Evolutionary conservation across 805 yeast genomes (phyloP), one percentile per base, ranked within the genome.

Genomic region (Candida glaebosa): DNA sequence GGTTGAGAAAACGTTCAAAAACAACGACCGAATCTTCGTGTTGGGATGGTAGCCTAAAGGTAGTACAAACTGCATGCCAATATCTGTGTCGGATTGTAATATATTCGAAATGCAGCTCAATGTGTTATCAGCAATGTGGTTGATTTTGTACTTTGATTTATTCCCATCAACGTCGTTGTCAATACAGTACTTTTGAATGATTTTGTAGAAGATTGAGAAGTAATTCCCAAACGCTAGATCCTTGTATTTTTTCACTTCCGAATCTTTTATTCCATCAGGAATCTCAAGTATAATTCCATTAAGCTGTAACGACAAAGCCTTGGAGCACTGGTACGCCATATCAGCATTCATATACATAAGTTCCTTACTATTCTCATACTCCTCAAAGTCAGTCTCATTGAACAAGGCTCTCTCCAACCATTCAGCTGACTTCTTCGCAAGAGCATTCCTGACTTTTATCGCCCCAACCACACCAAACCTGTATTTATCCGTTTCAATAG

Each of bases 11-110:
- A 88, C 91, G 43, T 82, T 82, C 53, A 88, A 69, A 54, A 87
- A 86, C 0, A 95, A 79, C 8, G 82, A 67, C 45, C 93, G 67
- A 20, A 87, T 81, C 40, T 79, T 73, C 10, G 65, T 60, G 55
- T 84, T 84, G 17, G 75, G 74, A 51, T 87, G 87, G 52, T 81
- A 86, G 0, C 95, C 93, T 56, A 87, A 73, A 0, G 93, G 89
- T 12, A 87, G 58, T 2, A 90, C 88, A 57, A 78, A 79, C 39
- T 79, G 79, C 51, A 88, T 65, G 5, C 96, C 95, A 18, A 85
- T 81, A 41, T 83, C 88, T 5, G 83, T 79, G 52, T 88, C 88
- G 3, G 87, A 74, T 50, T 78, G 81, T 35, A 88, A 67, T 39
- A 88, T 59, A 48, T 84, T 84, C 2, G 89, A 79, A 38, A 87